A percentile compares a stretch with the other conserved stretches of the same genome.
These are phyloP conservation scores for Claviceps sp. DNA, from an alignment of 2,329 filamentous ascomycete species.

Conservation along the genomic window DNA sequence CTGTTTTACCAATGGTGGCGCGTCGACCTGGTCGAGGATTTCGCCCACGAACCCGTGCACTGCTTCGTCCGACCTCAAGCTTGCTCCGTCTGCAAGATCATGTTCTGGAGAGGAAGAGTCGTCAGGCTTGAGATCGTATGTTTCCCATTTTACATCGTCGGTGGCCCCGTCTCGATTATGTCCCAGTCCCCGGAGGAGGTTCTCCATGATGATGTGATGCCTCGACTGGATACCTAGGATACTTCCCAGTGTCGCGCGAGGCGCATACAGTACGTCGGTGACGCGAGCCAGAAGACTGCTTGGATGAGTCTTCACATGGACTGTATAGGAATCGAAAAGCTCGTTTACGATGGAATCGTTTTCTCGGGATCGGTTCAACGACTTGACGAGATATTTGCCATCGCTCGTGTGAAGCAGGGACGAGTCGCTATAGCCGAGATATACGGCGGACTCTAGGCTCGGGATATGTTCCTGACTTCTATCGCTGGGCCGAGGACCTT, in stretches of 20 bases:
- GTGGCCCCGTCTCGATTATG: conserved; percentile 23
- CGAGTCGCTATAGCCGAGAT: conserved; percentile 63
- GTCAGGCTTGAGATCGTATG: conserved; percentile 60
- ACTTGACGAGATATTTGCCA: conserved; percentile 57
- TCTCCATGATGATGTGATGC: conserved; percentile 70
- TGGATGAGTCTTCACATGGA: conserved; percentile 47
- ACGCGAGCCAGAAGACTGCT: conserved; percentile 56
- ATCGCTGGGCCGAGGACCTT: background rate
- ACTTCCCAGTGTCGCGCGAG: conserved; percentile 43
- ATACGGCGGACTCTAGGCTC: conserved; percentile 36
- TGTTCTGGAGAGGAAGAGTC: conserved; percentile 66
- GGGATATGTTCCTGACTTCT: conserved; percentile 18
- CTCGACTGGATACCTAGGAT: conserved; percentile 47
- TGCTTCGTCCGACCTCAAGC: conserved; percentile 48
- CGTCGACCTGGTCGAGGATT: conserved; percentile 51
- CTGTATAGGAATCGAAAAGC: conserved; percentile 48
- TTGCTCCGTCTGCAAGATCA: conserved; percentile 48
- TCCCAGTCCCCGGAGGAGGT: conserved; percentile 47
- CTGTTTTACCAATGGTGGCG: conserved; percentile 40
- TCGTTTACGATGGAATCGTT: conserved; percentile 56
- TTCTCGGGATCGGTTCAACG: conserved; percentile 55
- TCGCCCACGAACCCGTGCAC: conserved; percentile 53
- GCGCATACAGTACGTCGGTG: conserved; percentile 51
- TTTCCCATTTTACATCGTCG: conserved; percentile 42
- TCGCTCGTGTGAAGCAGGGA: conserved; percentile 59